Evolutionary conservation across 2,329 filamentous ascomycete genomes (phyloP).

Genomic region (Aureobasidium sp.): DNA sequence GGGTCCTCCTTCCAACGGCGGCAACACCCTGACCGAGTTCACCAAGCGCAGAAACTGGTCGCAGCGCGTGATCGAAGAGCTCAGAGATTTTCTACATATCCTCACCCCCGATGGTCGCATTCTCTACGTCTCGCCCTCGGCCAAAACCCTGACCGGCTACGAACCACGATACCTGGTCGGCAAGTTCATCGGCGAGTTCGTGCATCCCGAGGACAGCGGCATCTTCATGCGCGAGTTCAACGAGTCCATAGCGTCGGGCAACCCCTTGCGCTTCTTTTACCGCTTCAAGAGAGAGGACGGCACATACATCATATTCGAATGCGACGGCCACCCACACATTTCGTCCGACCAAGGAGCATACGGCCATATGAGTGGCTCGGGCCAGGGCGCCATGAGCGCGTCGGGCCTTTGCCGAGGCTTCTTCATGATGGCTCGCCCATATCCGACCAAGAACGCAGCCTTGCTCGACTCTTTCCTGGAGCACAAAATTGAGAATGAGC

Average conservation of each 20-base stretch:
- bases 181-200: conserved; percentile 68
- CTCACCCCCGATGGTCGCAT: conserved; percentile 77
- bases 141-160: conserved; percentile 67
- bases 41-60: conserved; percentile 71
- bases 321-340: conserved; percentile 86
- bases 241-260: conserved; percentile 76
- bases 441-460: conserved; percentile 78
- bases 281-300: conserved; percentile 69
- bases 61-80: conserved; percentile 78
- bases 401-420: conserved; percentile 75
- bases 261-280: conserved; percentile 75
- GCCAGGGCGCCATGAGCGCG: conserved; percentile 40
- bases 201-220: conserved; percentile 77
- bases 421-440: conserved; percentile 86
- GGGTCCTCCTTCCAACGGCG: conserved; percentile 34
- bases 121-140: conserved; percentile 76
- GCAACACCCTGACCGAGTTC: conserved; percentile 55
- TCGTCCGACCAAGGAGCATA: conserved; percentile 52
- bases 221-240: conserved; percentile 84
- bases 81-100: conserved; percentile 82
- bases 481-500: conserved; percentile 93
- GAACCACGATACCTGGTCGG: conserved; percentile 61
- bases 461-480: conserved; percentile 89
- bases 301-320: conserved; percentile 73
- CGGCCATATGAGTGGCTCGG: conserved; percentile 42